Evolutionary conservation across 768 basidiomycete genomes (phyloP).

Genomic region (Solioccasus polychromus): DNA sequence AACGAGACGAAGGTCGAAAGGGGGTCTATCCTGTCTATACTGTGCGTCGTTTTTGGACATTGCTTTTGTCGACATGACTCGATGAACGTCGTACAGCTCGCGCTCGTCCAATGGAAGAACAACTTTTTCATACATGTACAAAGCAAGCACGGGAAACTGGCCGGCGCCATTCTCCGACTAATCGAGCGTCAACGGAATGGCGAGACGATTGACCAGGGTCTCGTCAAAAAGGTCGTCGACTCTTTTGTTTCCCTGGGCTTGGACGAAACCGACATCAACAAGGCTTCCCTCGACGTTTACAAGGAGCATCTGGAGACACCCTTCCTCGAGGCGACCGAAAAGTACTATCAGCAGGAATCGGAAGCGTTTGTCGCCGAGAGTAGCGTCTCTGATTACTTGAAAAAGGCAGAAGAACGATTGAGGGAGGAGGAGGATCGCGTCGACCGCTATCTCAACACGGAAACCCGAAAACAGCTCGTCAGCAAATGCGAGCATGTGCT

Average conservation of each 20-base stretch:
- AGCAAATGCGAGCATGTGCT: constrained; percentile 89
- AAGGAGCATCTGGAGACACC: constrained; percentile 85
- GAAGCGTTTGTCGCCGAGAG: constrained; percentile 86
- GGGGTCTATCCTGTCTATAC: constrained; percentile 96
- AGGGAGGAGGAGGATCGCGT: constrained; percentile 95
- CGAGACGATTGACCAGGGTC: constrained; percentile 86
- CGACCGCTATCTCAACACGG: constrained; percentile 87
- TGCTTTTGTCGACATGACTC: not conserved
- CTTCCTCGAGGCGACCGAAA: constrained; percentile 85
- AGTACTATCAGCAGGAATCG: constrained; percentile 90
- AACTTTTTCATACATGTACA: constrained; percentile 91
- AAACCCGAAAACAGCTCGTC: constrained; percentile 79
- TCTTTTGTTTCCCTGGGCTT: constrained; percentile 94
- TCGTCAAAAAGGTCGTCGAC: constrained; percentile 93
- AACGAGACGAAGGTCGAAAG: constrained; percentile 95
- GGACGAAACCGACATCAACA: constrained; percentile 89
- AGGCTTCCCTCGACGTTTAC: constrained; percentile 91
- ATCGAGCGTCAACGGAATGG: constrained; percentile 95
- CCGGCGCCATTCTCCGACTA: constrained; percentile 80
- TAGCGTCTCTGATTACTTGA: constrained; percentile 91
- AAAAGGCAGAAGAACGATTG: constrained; percentile 89
- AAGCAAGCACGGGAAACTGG: constrained; percentile 75
- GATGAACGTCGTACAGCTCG: constrained; percentile 51
- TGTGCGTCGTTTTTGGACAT: constrained; percentile 46
- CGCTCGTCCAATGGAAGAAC: constrained; percentile 93